Base-by-base conservation (phyloP, 352 stramenopile genomes). In the Pythium oligandrum region DNA sequence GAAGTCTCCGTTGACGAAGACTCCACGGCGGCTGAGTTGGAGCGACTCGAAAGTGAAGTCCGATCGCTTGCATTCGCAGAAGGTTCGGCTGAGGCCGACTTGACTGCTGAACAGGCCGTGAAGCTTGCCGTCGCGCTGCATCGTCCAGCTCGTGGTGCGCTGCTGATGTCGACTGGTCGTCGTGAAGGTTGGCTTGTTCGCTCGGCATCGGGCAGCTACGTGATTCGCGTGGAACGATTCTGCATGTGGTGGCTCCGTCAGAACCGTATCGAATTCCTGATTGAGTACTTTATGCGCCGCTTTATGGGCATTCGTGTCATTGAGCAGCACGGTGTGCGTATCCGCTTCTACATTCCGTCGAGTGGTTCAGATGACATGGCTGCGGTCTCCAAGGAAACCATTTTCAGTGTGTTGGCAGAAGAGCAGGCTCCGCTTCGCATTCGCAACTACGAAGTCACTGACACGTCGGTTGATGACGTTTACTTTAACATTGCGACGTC, bases 381-480 rank as follows among this genome's bases (percentile, higher is more conserved):
- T 12, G 35, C 11, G 10, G 44, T 1, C 6, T 6, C 6, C 5
- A 4, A 33, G 6, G 54, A 59, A 4, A 45, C 26, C 26, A 82
- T 95, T 42, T 98, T 98, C 52, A 62, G 64, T 3, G 54, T 79
- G 36, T 55, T 98, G 2, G 90, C 97, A 57, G 53, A 63, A 12
- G 70, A 75, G 51, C 93, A 86, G 56, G 52, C 63, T 4, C 42
- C 64, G 32, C 63, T 95, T 8, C 50, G 65, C 1, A 76, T 98
- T 39, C 71, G 75, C 30, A 83, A 96, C 61, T 98, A 98, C 61
- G 83, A 76, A 36, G 74, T 98, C 48, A 92, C 77, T 44, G 86
- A 96, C 53, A 91, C 86, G 33, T 95, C 88, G 31, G 70, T 97
- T 30, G 91, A 98, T 63, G 76, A 95, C 58, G 93, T 98, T 26